Conservation (phyloP, 2,329 filamentous ascomycete species). For the Plenodomus tracheiphilus region DNA sequence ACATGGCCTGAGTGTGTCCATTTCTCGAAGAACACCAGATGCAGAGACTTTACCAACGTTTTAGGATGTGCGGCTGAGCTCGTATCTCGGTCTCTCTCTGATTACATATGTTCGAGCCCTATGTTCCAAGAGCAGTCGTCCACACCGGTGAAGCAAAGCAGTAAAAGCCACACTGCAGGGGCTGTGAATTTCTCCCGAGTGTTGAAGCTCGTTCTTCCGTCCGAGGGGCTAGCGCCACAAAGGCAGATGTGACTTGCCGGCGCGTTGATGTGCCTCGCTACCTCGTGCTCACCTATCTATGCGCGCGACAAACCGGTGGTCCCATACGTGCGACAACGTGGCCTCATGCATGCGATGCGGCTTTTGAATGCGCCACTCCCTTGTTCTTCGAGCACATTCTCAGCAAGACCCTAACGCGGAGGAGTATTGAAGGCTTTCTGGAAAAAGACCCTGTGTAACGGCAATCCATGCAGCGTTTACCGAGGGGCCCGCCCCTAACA, state of each 20-base stretch:
- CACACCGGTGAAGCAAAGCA: neutral
- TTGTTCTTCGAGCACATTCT: neutral
- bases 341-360: neutral
- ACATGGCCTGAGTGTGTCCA: too few species aligned
- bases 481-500: too few species aligned
- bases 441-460: neutral
- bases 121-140: neutral
- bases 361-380: neutral
- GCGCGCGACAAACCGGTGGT: neutral
- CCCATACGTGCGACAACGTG: neutral
- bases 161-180: neutral
- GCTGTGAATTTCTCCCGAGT: neutral
- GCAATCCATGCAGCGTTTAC: neutral
- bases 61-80: neutral
- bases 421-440: neutral
- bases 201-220: neutral
- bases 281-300: neutral
- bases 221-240: neutral
- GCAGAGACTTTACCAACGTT: neutral
- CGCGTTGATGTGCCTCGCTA: neutral
- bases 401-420: too few species aligned
- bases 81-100: neutral
- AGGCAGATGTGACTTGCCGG: too few species aligned
- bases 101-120: neutral
- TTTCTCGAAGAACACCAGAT: neutral